phyloP scores from a whole-genome alignment of 306 rosid genomes.

The Vigna angularis region DNA sequence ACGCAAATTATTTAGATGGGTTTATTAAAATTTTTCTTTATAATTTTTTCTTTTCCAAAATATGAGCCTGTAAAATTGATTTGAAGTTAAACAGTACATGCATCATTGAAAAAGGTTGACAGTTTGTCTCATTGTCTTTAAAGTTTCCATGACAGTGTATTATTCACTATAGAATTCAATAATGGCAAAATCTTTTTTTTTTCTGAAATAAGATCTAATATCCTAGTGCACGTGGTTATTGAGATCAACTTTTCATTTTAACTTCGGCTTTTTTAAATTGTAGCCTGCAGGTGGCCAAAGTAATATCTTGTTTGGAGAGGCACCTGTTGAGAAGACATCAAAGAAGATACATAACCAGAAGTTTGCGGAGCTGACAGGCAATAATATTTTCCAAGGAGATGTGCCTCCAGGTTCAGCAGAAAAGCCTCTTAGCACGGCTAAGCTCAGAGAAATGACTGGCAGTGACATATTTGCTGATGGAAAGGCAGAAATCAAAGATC shows the following conservation, averaged over 20 bases:
- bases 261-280: constrained; percentile 11
- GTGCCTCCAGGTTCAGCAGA: constrained; percentile 78
- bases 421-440: constrained; percentile 83
- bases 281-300: constrained; percentile 99
- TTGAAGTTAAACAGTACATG: constrained; percentile 15
- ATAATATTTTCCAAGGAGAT: constrained; percentile 81
- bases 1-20: constrained; percentile 16
- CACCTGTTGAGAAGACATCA: constrained; percentile 68
- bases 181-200: not conserved
- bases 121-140: constrained; percentile 1
- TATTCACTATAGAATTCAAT: not conserved
- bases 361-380: constrained; percentile 87
- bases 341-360: constrained; percentile 91
- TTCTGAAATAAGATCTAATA: constrained; percentile 1
- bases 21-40: not conserved
- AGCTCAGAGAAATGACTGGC: constrained; percentile 91
- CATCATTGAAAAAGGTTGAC: constrained; percentile 10
- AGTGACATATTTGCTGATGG: constrained; percentile 92
- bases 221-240: not conserved
- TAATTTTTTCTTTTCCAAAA: not conserved
- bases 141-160: not conserved
- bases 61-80: constrained; percentile 20
- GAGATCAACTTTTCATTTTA: constrained; percentile 23
- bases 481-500: constrained; percentile 71
- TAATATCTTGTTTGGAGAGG: constrained; percentile 82